These are phyloP conservation scores for Fusarium domesticum DNA, from an alignment of 2,329 filamentous ascomycete genomes.

Conservation along the genomic window DNA sequence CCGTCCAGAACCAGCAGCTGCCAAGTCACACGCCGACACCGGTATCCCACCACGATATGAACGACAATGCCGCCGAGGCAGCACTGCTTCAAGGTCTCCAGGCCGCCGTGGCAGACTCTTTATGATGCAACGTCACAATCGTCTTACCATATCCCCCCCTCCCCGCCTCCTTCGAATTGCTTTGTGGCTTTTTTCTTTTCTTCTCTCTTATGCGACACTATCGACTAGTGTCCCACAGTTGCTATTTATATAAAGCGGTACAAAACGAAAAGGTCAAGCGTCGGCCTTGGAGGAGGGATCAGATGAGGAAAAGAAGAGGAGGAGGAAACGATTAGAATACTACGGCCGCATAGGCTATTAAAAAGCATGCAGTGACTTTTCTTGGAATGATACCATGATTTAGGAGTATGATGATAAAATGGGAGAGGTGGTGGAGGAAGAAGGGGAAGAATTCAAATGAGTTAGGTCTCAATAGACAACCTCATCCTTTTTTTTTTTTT, in stretches of 20 bases:
- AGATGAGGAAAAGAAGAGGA: not conserved
- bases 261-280: too few relatives aligned
- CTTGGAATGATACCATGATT: slow-evolving; percentile 30
- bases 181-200: too few relatives aligned
- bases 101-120: slow-evolving; percentile 32
- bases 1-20: slow-evolving; percentile 24
- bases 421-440: slow-evolving; percentile 8
- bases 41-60: slow-evolving; percentile 22
- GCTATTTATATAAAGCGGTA: too few relatives aligned
- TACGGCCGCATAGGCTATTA: slow-evolving; percentile 22
- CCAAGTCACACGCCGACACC: slow-evolving; percentile 20
- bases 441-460: not conserved
- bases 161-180: too few relatives aligned
- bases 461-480: too few relatives aligned
- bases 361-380: slow-evolving; percentile 11
- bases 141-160: too few relatives aligned
- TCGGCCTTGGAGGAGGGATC: too few relatives aligned
- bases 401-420: slow-evolving; percentile 25
- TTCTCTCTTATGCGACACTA: too few relatives aligned
- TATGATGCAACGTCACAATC: slow-evolving; percentile 11
- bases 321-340: slow-evolving; percentile 12
- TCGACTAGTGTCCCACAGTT: too few relatives aligned
- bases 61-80: slow-evolving; percentile 36
- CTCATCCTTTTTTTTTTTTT: too few relatives aligned
- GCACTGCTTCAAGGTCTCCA: slow-evolving; percentile 36